A percentile compares a stretch with the other conserved stretches of the same genome.
These are phyloP conservation scores for Dacryopinax primogenitus DNA, from an alignment of 768 basidiomycete genomes.

Conservation along the genomic window DNA sequence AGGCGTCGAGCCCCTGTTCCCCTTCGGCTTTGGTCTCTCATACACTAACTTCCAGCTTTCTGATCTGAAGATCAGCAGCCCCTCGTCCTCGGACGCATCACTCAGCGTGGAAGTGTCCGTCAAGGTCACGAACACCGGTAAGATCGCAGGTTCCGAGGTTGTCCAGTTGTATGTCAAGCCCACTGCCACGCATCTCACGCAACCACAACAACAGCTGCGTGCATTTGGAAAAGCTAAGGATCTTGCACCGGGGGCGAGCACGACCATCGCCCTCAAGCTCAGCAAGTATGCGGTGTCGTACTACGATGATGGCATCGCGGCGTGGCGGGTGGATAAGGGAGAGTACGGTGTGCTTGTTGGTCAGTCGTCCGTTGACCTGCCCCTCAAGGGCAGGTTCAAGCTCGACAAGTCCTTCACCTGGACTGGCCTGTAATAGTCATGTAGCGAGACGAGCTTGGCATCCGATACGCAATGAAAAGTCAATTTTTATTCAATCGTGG, in stretches of 20 bases:
- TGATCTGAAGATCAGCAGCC: conserved; percentile 32
- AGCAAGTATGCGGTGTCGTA: conserved; percentile 39
- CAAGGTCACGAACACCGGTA: conserved; percentile 45
- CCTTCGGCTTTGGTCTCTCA: conserved; percentile 64
- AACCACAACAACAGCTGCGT: conserved; percentile 48
- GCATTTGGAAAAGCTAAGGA: conserved; percentile 32
- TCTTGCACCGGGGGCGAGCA: conserved; percentile 25
- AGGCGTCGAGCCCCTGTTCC: conserved; percentile 44
- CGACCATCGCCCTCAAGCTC: conserved; percentile 23
- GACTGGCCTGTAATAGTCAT: not conserved
- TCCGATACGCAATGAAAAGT: conserved; percentile 6
- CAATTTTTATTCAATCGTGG: not conserved
- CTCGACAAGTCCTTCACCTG: conserved; percentile 9
- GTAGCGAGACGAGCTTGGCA: not conserved
- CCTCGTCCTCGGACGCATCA: conserved; percentile 17
- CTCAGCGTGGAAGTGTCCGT: conserved; percentile 34
- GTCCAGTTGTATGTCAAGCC: conserved; percentile 54
- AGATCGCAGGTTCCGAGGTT: conserved; percentile 44
- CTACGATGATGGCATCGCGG: conserved; percentile 38
- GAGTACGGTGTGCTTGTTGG: conserved; percentile 6
- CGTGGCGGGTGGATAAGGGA: conserved; percentile 13
- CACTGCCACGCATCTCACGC: conserved; percentile 36
- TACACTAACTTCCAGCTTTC: conserved; percentile 57
- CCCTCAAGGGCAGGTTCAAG: not conserved
- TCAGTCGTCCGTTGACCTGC: conserved; percentile 7